Base-by-base conservation (phyloP, 148 eudicot genomes). In the Polygonum maritimum region DNA sequence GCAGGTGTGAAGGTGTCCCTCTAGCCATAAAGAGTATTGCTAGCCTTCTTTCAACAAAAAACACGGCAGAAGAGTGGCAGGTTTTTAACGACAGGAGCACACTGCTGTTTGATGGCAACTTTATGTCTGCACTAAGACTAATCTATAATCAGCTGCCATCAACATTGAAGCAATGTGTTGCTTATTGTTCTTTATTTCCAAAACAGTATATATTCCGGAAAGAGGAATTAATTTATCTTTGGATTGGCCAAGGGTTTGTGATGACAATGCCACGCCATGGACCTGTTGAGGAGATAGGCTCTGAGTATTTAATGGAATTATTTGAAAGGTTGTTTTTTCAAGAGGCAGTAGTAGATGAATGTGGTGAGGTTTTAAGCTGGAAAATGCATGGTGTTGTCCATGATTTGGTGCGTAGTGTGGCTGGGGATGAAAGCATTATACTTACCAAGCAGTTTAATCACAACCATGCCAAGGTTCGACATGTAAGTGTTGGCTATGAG, bases 381-480 rank as follows among this genome's bases (percentile, higher is more conserved):
- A 83, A 78, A 71, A 85, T 85, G 80, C 88, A 87, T n/a, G 83
- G 81, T 74, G 75, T 81, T 38, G 69, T 83, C 12, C 85, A 85
- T 75, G 90, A 85, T 80, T 81, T 87, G 40, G 90, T 87, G 19
- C 41, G 2, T 8, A 49, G 52, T 7, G 79, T 87, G 13, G 84
- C 83, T 5, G 75, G 76, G 5, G 48, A 49, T 0, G 86, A 78
- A 48, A 31, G 5, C 18, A 33, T 21, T 58, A 22, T 4, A 0
- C 16, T 48, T 2, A 52, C 60, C 16, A 70, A n/a, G 33, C n/a
- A 4, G 7, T 1, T n/a, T 5, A 5, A 58, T 7, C 15, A 22
- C 16, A 18, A 5, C 0, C 7, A 22, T 13, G 9, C 1, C 1
- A 58, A 8, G 3, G 6, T 4, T 21, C 1, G 65, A n/a, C 65